A percentile compares a stretch with the other conserved stretches of the same genome.
These are phyloP conservation scores for Trapa bicornis DNA, from an alignment of 345 rosid species.

Conservation along the genomic window DNA sequence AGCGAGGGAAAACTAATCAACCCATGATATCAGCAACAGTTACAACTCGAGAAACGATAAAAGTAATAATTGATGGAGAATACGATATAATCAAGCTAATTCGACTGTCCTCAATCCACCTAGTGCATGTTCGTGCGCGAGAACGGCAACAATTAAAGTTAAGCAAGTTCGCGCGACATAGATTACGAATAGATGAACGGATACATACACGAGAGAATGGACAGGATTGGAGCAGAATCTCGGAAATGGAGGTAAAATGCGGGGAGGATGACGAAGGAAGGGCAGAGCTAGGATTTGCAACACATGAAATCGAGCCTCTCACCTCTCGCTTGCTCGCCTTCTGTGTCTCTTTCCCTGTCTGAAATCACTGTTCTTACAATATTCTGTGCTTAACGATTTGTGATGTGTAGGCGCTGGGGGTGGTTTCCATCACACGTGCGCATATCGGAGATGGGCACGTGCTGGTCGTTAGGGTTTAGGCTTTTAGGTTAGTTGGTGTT, in stretches of 20 bases:
- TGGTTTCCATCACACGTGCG: too few relatives aligned
- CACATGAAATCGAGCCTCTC: too few relatives aligned
- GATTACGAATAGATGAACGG: neutral
- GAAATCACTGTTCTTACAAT: too few relatives aligned
- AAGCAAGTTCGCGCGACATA: neutral
- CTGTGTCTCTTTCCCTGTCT: too few relatives aligned
- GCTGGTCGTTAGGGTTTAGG: too few relatives aligned
- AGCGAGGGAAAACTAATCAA: neutral
- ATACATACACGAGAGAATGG: neutral
- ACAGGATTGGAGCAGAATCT: neutral
- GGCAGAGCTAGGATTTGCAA: too few relatives aligned
- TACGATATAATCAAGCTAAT: neutral
- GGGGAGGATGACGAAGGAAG: too few relatives aligned
- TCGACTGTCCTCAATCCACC: neutral
- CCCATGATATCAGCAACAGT: neutral
- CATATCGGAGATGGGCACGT: too few relatives aligned
- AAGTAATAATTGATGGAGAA: neutral
- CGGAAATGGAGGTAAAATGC: neutral
- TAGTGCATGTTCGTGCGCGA: neutral
- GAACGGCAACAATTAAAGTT: neutral
- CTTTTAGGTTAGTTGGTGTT: too few relatives aligned
- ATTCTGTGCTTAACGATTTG: too few relatives aligned
- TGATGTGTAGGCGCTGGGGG: too few relatives aligned
- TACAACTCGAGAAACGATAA: neutral
- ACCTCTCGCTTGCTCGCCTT: too few relatives aligned